Conservation (phyloP, 2,329 filamentous ascomycete genomes). For the Botrytis fragariae region DNA sequence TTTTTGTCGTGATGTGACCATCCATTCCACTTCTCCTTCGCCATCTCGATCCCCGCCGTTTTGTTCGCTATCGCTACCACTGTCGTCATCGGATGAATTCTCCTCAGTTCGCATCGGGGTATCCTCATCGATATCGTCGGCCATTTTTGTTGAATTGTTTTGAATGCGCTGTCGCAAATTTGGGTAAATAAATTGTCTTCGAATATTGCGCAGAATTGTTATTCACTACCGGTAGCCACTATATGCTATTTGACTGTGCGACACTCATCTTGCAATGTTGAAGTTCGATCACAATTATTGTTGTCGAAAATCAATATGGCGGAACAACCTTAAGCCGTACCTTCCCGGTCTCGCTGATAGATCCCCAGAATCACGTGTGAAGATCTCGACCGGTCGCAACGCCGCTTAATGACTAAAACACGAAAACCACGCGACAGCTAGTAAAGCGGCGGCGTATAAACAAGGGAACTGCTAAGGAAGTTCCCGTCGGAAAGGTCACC, state of each 20-base stretch:
- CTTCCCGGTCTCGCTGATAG: not conserved
- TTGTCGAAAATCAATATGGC: slow-evolving; percentile 4
- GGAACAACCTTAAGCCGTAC: slow-evolving; percentile 1
- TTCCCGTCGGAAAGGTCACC: not conserved
- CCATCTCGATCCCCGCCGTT: slow-evolving; percentile 27
- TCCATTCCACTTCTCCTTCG: slow-evolving; percentile 55
- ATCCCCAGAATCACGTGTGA: not conserved
- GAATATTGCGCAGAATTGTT: not conserved
- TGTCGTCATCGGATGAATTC: slow-evolving; percentile 24
- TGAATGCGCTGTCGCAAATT: not conserved
- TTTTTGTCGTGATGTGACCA: slow-evolving; percentile 70
- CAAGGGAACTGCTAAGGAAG: not conserved
- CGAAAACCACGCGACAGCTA: not conserved
- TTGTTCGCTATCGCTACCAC: slow-evolving; percentile 22
- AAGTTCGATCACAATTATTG: not conserved
- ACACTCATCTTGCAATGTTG: not conserved
- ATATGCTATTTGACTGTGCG: not conserved
- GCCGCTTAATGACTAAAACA: not conserved
- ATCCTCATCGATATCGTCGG: slow-evolving; percentile 24
- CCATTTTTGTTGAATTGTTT: slow-evolving; percentile 18
- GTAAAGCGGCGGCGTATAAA: not conserved
- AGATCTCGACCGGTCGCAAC: not conserved
- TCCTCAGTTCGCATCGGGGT: slow-evolving; percentile 27
- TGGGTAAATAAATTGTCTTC: not conserved
- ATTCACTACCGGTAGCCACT: not conserved